Conservation (phyloP, 176 grass and related monocot genomes). For the Elaeis guineensis region DNA sequence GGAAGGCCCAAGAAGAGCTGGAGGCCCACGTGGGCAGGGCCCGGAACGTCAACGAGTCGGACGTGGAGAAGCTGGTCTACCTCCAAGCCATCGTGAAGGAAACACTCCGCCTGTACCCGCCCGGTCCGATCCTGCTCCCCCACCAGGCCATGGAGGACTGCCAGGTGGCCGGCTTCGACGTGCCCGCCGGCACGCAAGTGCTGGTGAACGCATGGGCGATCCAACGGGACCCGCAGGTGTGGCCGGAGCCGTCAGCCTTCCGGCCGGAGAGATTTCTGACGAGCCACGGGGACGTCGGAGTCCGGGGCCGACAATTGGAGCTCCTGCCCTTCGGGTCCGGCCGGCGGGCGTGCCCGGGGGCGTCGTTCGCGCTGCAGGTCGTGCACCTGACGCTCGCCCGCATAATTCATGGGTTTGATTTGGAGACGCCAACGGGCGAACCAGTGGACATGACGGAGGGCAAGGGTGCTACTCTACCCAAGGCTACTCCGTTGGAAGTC, state of each 20-base stretch:
- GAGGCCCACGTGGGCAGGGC: too few species aligned
- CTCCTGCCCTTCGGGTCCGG: slow-evolving; percentile 65
- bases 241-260: slow-evolving; percentile 34
- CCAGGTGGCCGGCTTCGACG: slow-evolving; percentile 27
- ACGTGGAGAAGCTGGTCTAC: slow-evolving; percentile 30
- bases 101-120: slow-evolving; percentile 46
- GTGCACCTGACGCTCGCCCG: slow-evolving; percentile 35
- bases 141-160: slow-evolving; percentile 36
- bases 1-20: too few species aligned
- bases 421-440: too few species aligned
- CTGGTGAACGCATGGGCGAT: slow-evolving; percentile 44
- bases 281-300: slow-evolving; percentile 5
- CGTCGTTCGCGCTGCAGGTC: slow-evolving; percentile 33
- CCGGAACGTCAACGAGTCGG: slow-evolving; percentile 11
- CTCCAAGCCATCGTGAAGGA: slow-evolving; percentile 58
- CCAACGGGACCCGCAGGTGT: slow-evolving; percentile 38
- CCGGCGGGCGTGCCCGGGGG: slow-evolving; percentile 46
- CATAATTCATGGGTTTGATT: slow-evolving; percentile 42
- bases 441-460: too few species aligned
- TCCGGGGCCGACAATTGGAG: slow-evolving; percentile 23
- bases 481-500: too few species aligned
- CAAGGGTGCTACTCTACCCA: too few species aligned
- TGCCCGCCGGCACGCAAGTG: slow-evolving; percentile 29
- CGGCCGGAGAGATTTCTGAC: slow-evolving; percentile 41
- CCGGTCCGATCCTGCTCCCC: slow-evolving; percentile 46